Evolutionary conservation across 2,329 filamentous ascomycete species (phyloP).

Genomic region (Alternaria angustiovoidea): DNA sequence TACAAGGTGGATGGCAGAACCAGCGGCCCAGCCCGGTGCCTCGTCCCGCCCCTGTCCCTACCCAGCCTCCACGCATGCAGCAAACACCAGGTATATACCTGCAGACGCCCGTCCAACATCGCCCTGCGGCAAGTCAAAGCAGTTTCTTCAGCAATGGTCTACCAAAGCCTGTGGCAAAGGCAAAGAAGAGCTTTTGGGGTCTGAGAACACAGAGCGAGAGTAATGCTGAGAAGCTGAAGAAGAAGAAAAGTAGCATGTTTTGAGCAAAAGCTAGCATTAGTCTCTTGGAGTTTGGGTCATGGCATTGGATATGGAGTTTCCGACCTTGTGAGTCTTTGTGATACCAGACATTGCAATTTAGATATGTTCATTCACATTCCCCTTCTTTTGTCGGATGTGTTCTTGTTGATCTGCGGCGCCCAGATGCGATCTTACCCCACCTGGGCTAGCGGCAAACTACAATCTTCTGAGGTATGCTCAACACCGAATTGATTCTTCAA

Average conservation of each 20-base stretch:
- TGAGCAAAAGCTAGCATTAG: constrained; percentile 25
- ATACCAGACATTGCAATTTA: constrained; percentile 3
- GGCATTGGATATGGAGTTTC: constrained; percentile 5
- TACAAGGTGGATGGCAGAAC: constrained; percentile 25
- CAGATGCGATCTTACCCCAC: not conserved
- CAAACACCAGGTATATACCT: constrained; percentile 40
- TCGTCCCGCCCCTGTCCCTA: constrained; percentile 24
- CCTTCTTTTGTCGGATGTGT: not conserved
- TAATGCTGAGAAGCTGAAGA: constrained; percentile 47
- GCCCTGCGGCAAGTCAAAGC: constrained; percentile 43
- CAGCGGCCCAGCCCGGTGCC: constrained; percentile 15
- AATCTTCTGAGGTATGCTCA: not conserved
- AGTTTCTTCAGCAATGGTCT: constrained; percentile 48
- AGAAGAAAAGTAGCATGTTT: constrained; percentile 57
- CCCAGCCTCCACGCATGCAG: constrained; percentile 25
- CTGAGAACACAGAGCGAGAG: constrained; percentile 44
- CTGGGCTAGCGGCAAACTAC: not conserved
- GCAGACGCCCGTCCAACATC: constrained; percentile 33
- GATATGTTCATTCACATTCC: not conserved
- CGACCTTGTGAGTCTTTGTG: constrained; percentile 2
- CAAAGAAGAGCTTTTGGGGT: constrained; percentile 52
- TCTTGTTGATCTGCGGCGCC: not conserved
- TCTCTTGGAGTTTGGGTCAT: constrained; percentile 7
- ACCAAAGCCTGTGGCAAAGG: constrained; percentile 37
- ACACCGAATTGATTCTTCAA: not conserved